Percentiles rank a stretch among this genome's conserved stretches.
Conservation (phyloP, 805 yeast species). For the Saturnispora sekii region DNA sequence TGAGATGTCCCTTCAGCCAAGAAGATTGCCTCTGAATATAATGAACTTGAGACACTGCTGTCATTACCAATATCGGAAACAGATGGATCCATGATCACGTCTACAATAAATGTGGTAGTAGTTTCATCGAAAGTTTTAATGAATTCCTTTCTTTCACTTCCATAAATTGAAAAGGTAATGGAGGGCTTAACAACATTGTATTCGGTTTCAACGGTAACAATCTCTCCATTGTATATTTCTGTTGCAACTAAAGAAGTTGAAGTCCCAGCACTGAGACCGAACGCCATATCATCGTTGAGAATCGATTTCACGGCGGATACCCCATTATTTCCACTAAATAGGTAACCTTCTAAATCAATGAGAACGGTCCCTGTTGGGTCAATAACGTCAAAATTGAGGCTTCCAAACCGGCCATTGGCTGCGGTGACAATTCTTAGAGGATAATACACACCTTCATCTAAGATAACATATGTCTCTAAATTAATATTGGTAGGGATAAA, state of each 20-base stretch:
- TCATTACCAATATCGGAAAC: neutral
- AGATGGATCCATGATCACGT: constrained; percentile 1
- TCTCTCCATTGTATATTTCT: neutral
- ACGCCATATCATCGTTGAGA: neutral
- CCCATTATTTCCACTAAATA: neutral
- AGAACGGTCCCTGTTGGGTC: neutral
- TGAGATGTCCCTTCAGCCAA: no score
- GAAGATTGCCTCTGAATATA: no score
- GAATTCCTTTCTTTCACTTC: neutral
- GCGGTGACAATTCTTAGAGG: constrained; percentile 6
- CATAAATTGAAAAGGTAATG: neutral
- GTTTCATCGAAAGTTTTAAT: neutral
- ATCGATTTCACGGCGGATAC: neutral
- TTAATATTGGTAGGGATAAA: neutral
- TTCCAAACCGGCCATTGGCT: neutral
- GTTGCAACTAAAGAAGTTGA: neutral
- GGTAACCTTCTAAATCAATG: neutral
- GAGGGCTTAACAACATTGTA: neutral
- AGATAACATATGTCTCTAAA: constrained; percentile 17
- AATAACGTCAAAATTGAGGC: neutral
- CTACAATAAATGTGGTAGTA: neutral
- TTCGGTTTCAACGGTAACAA: neutral
- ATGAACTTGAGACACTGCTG: neutral
- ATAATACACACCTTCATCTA: constrained; percentile 9
- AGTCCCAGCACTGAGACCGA: neutral